Evolutionary conservation across 306 rosid species (phyloP), one percentile per base, ranked within the genome.

Genomic region (Vigna nakashimae): DNA sequence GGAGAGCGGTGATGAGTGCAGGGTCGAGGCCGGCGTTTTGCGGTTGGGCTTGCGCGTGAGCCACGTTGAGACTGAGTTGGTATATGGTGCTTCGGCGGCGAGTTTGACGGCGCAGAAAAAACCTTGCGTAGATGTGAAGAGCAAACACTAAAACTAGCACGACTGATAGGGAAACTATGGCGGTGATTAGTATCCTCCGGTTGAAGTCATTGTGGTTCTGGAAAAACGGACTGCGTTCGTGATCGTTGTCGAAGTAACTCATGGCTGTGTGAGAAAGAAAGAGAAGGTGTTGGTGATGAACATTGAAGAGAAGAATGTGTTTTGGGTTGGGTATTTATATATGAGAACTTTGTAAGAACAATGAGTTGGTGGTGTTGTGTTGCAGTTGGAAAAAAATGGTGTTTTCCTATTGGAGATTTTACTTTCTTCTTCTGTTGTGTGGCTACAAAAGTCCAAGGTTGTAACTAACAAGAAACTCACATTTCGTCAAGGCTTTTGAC

Each of bases 51-150:
- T 73, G 60, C 13, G 78, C 78, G 84, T 62, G 83, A 13, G 87
- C 80, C 0, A 82, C 86, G 52, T 87, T 55, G 63, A 90, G 84
- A 53, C 85, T 87, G 4, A 86, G 84, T 0, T 60, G 88, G 66
- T 76, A 89, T 2, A 88, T 45, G 42, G 87, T 82, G 3, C 81
- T 80, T 0, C 90, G 84, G 22, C 93, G 94, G 3, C 87, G 97
- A 9, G 90, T 84, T 17, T 87, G 97, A 59, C 97, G 91, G 13
- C 83, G 65, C 17, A 94, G 87, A 45, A 82, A 80, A 9, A 46
- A 86, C 71, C 95, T 83, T 0, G 97, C 97, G 15, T 94, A 94
- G 76, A 93, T 58, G 73, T 92, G 98, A 18, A 94, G 97, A 3
- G 88, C 86, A 0, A 94, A 22, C 7, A 92, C 97, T 1, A 92